A percentile compares a stretch with the other conserved stretches of the same genome.
phyloP scores from a whole-genome alignment of 306 rosid genomes.

The Quercus parvula region DNA sequence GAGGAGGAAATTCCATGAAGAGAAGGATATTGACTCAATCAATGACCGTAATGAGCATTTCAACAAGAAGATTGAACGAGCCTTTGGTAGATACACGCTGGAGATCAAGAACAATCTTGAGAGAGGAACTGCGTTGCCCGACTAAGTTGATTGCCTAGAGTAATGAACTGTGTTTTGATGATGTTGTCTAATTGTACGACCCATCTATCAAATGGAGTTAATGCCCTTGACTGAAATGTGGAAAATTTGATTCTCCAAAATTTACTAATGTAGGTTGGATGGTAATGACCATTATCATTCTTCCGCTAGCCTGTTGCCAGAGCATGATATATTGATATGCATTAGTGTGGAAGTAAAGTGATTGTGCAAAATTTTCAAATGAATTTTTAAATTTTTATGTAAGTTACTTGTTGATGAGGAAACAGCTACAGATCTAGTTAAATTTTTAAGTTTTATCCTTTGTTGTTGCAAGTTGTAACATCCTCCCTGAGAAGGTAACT shows the following conservation, averaged over 20 bases:
- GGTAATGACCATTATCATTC: background rate
- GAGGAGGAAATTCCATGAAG: conserved; percentile 85
- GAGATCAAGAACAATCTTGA: conserved; percentile 98
- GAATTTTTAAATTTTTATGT: background rate
- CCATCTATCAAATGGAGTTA: background rate
- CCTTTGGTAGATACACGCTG: conserved; percentile 93
- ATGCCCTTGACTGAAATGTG: background rate
- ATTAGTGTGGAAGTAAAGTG: background rate
- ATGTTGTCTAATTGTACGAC: background rate
- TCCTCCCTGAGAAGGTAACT: no score
- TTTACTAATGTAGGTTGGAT: background rate
- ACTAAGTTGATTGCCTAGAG: conserved; percentile 38
- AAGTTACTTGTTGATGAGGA: background rate
- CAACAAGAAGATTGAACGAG: conserved; percentile 97
- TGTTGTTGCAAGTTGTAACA: no score
- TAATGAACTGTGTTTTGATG: background rate
- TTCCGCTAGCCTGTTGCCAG: background rate
- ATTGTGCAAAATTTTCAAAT: background rate
- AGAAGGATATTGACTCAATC: conserved; percentile 96
- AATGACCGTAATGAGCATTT: conserved; percentile 97
- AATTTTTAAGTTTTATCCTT: no score
- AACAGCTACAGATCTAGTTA: no score
- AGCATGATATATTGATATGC: background rate
- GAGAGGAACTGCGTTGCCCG: conserved; percentile 97
- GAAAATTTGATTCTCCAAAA: background rate